Evolutionary conservation across 2,329 filamentous ascomycete species (phyloP).

Genomic region (Fusarium mexicanum): DNA sequence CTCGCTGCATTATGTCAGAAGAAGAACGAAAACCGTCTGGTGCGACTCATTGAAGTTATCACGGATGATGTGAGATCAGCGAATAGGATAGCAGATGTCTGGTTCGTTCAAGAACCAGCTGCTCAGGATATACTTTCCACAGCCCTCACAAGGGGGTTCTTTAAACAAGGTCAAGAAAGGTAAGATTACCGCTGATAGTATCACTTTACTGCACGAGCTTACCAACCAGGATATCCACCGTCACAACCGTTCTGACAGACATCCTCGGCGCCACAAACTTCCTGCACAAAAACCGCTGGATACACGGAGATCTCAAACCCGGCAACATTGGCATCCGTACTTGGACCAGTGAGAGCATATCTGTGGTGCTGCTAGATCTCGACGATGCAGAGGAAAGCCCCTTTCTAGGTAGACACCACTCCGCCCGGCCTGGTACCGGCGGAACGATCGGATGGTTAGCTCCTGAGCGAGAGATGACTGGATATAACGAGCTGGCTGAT

Average conservation of each 20-base stretch:
- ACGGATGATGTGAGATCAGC: not conserved
- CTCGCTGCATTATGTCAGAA: not conserved
- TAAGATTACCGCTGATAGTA: not conserved
- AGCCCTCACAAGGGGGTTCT: fast-evolving
- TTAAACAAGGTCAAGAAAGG: not conserved
- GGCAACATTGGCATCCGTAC: not conserved
- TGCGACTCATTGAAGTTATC: not conserved
- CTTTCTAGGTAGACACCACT: not conserved
- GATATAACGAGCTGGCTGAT: not conserved
- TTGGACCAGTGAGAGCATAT: not conserved
- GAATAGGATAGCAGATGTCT: not conserved
- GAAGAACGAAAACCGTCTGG: fast-evolving
- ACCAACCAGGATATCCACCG: not conserved
- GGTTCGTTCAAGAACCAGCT: not conserved
- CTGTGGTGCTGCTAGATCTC: not conserved
- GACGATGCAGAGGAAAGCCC: not conserved
- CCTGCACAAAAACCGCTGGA: not conserved
- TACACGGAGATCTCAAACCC: not conserved
- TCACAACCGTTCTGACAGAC: not conserved
- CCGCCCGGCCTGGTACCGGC: not conserved
- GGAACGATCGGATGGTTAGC: not conserved
- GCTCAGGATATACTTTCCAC: not conserved
- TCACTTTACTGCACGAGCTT: fast-evolving
- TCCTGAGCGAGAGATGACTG: not conserved
- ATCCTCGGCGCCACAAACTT: not conserved